Percentiles rank a stretch among this genome's conserved stretches.
Evolutionary conservation across 2,329 filamentous ascomycete species (phyloP).

Genomic region (Phialemoniopsis sp.): DNA sequence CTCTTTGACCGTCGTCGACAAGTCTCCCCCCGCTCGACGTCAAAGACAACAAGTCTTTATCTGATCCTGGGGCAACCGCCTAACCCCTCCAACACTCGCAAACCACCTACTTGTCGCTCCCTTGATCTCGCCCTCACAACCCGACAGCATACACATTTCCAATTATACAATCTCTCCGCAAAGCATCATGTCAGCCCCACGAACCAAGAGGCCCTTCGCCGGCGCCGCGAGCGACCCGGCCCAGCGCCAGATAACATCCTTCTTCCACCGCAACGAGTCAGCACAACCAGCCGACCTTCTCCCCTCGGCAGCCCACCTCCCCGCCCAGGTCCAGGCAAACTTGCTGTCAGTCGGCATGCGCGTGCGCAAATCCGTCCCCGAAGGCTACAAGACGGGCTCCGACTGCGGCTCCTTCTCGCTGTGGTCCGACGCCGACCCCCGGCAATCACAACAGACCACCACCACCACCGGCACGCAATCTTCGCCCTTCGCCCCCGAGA

Average conservation of each 20-base stretch:
- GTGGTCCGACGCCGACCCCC: conserved; percentile 32
- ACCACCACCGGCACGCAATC: not conserved
- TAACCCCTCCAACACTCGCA: too few relatives aligned
- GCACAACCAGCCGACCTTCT: conserved; percentile 25
- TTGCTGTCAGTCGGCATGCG: conserved; percentile 94
- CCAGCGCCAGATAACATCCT: conserved; percentile 61
- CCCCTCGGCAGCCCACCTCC: conserved; percentile 52
- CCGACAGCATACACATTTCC: too few relatives aligned
- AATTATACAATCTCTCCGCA: conserved; percentile 3
- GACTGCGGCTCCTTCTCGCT: conserved; percentile 46
- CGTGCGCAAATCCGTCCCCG: conserved; percentile 85
- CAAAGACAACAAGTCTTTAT: too few relatives aligned
- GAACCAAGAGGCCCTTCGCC: conserved; percentile 58
- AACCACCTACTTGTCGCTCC: too few relatives aligned
- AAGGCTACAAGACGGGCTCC: conserved; percentile 82
- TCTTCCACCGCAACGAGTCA: conserved; percentile 38
- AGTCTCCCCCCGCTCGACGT: too few relatives aligned
- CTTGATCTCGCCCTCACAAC: too few relatives aligned
- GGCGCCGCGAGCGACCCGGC: conserved; percentile 53
- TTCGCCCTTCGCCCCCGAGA: conserved; percentile 8
- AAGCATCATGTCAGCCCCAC: conserved; percentile 44
- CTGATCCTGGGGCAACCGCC: too few relatives aligned
- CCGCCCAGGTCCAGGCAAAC: conserved; percentile 68
- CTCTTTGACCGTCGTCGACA: too few relatives aligned
- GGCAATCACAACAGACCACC: not conserved